Evolutionary conservation across 495 filamentous ascomycete species (phyloP).

Genomic region (Neurospora sp.): DNA sequence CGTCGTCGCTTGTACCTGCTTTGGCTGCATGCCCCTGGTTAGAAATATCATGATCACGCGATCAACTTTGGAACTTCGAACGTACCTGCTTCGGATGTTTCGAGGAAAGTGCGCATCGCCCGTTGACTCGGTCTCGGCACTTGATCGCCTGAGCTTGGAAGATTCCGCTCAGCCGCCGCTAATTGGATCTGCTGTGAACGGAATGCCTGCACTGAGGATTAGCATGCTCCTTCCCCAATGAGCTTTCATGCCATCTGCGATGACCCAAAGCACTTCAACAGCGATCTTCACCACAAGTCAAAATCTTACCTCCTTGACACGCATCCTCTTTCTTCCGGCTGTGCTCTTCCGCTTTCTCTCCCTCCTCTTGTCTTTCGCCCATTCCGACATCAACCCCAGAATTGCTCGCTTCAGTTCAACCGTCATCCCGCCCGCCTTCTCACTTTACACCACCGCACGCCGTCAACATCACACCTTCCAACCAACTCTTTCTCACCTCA

Average conservation of each 20-base stretch:
- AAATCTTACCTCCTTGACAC: neutral
- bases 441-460: neutral
- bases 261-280: neutral
- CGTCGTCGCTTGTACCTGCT: neutral
- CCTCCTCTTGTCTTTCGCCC: neutral
- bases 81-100: neutral
- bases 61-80: neutral
- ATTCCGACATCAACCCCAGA: neutral
- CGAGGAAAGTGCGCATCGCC: neutral
- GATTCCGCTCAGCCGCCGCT: neutral
- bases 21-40: rapidly evolving
- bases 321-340: neutral
- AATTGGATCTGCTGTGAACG: neutral
- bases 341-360: neutral
- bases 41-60: neutral
- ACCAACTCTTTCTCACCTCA: neutral
- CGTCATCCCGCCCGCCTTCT: neutral
- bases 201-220: neutral
- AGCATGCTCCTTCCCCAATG: neutral
- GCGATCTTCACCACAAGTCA: neutral
- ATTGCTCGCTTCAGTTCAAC: neutral
- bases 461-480: neutral
- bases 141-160: neutral
- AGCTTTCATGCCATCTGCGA: neutral
- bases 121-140: neutral